Base-by-base conservation (phyloP, 2,329 filamentous ascomycete species). In the Aureobasidium sp. region DNA sequence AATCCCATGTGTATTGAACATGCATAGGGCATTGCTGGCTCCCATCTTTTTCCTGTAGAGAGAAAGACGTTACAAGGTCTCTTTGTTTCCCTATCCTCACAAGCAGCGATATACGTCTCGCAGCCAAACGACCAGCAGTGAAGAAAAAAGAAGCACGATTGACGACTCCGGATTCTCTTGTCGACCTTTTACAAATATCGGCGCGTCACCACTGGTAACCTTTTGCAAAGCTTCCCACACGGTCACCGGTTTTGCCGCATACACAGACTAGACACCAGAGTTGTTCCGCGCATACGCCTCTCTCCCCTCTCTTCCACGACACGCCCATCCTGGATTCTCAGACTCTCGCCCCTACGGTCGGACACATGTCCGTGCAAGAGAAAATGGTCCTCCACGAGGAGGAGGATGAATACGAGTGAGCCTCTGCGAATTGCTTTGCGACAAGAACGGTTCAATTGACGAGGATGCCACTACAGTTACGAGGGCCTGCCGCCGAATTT, bases 401-500 rank as follows among this genome's bases (percentile, higher is more conserved):
- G 66, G 73, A 74, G 54, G 27, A 47, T 9, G 72, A 73, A 70
- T 73, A 69, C 16, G 59, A 61, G 71, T 66, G 55, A 47, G 50
- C 30, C 25, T n/a, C 27, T 41, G n/a, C 29, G 44, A 59, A 53
- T 27, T 42, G 44, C 49, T 13, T 5, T 11, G 27, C 57, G 29
- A 51, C 47, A 14, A 51, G 34, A 60, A 45, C 57, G 49, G 25
- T 62, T 45, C 11, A 45, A 51, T 61, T 66, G 63, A 64, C 49
- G 30, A 44, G 4, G 21, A 51, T 51, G 13, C 21, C 32, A 5
- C 30, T 65, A 65, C 66, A 87, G 85, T 78, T 97, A 97, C 83
- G 93, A 97, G 83, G 87, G 88, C 67, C 85, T 99, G 62, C 92
- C 93, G 66, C 89, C 92, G 67, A 96, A 96, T 77, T 96, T 96